Conservation (phyloP, 1,139 yeast species). For the Scheffersomyces quercinus region DNA sequence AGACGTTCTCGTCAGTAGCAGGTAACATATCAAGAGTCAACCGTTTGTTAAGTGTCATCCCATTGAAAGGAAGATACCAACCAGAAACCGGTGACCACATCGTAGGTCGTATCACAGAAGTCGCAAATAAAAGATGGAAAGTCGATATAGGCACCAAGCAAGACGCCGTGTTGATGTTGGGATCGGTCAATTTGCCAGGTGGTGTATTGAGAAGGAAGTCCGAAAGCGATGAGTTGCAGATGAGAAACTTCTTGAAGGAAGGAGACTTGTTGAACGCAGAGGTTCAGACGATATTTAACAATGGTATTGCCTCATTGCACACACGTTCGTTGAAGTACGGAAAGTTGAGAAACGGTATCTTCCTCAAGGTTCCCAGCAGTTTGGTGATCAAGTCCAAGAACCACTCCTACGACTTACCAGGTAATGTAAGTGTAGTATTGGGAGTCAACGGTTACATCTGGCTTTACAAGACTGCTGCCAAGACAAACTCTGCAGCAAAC, state of each 20-base stretch:
- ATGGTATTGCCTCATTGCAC: slow-evolving; percentile 92
- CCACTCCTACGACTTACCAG: slow-evolving; percentile 85
- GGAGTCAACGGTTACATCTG: slow-evolving; percentile 96
- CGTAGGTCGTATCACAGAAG: slow-evolving; percentile 92
- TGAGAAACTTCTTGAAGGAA: slow-evolving; percentile 91
- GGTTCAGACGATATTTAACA: slow-evolving; percentile 85
- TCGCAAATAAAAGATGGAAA: slow-evolving; percentile 92
- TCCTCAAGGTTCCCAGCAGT: slow-evolving; percentile 77
- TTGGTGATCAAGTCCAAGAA: slow-evolving; percentile 81
- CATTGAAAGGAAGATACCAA: slow-evolving; percentile 80
- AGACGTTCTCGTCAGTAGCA: slow-evolving; percentile 88
- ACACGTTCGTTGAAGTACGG: slow-evolving; percentile 96
- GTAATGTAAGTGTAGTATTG: slow-evolving; percentile 82
- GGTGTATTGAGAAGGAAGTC: slow-evolving; percentile 93
- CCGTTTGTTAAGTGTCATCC: slow-evolving; percentile 79
- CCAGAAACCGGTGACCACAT: slow-evolving; percentile 98
- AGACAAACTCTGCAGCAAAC: slow-evolving; percentile 8
- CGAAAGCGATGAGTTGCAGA: slow-evolving; percentile 93
- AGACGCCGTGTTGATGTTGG: slow-evolving; percentile 88
- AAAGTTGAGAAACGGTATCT: slow-evolving; percentile 87
- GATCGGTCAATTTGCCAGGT: slow-evolving; percentile 96
- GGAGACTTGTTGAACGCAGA: slow-evolving; percentile 98
- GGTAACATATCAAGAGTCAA: slow-evolving; percentile 88
- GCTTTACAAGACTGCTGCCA: slow-evolving; percentile 70
- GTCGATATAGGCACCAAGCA: slow-evolving; percentile 94